Evolutionary conservation across 805 yeast species (phyloP).

Genomic region (Candida lessepsii): DNA sequence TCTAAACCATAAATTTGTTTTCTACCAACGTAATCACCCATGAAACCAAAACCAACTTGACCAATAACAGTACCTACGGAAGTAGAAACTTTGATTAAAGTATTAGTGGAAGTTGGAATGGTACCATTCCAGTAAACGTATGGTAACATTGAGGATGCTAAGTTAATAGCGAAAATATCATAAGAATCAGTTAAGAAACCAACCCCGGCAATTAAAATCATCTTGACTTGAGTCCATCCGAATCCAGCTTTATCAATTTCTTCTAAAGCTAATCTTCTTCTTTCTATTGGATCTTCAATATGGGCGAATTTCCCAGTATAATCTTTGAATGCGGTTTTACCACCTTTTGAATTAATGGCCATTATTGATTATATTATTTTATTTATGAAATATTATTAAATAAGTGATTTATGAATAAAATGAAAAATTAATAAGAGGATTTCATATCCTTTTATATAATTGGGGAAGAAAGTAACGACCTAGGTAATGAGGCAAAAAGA

Average conservation of each 20-base stretch:
- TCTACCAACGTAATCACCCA: constrained; percentile 83
- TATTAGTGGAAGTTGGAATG: constrained; percentile 69
- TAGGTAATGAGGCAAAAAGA: not conserved
- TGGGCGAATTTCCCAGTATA: constrained; percentile 77
- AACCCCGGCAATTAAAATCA: constrained; percentile 84
- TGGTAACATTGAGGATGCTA: constrained; percentile 76
- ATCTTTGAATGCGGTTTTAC: constrained; percentile 85
- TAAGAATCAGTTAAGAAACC: constrained; percentile 93
- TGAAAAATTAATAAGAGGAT: constrained; percentile 1
- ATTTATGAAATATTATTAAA: not conserved
- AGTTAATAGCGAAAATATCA: constrained; percentile 86
- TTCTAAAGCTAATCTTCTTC: constrained; percentile 82
- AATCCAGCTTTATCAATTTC: constrained; percentile 77
- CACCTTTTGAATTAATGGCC: constrained; percentile 46
- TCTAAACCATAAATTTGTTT: constrained; percentile 85
- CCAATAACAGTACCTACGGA: constrained; percentile 94
- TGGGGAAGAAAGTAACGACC: not conserved
- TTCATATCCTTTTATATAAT: constrained; percentile 4
- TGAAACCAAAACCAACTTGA: constrained; percentile 78
- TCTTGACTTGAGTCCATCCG: constrained; percentile 81
- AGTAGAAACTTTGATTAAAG: constrained; percentile 82
- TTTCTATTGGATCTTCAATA: constrained; percentile 79
- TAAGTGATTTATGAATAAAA: not conserved
- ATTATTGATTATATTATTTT: not conserved
- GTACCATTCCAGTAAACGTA: constrained; percentile 73